Conservation (phyloP, 805 yeast species). For the Phaffomyces thermotolerans region DNA sequence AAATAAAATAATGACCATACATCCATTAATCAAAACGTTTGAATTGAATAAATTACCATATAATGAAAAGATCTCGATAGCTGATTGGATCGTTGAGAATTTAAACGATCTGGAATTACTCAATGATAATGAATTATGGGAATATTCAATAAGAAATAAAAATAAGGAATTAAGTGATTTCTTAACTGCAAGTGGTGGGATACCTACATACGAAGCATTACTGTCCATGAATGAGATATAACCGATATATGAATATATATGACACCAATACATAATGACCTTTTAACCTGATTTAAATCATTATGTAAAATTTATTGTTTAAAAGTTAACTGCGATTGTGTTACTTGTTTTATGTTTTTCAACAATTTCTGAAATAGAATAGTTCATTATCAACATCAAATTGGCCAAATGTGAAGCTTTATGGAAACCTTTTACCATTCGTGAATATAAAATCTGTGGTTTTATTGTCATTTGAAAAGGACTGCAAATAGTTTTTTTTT, state of each 20-base stretch:
- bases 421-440: too few species aligned
- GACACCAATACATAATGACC: neutral
- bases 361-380: too few species aligned
- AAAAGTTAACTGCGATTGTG: too few species aligned
- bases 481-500: too few species aligned
- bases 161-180: slow-evolving; percentile 8
- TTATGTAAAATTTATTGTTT: too few species aligned
- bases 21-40: slow-evolving; percentile 16
- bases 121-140: slow-evolving; percentile 18
- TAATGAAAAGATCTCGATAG: neutral
- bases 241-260: neutral
- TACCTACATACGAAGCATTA: slow-evolving; percentile 15
- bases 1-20: slow-evolving; percentile 1
- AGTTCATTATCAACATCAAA: too few species aligned
- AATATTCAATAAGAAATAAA: slow-evolving; percentile 5
- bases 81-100: slow-evolving; percentile 15
- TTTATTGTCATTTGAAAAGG: too few species aligned
- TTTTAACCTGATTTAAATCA: neutral
- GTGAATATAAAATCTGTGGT: too few species aligned
- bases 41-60: neutral
- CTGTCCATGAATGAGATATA: neutral
- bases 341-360: too few species aligned
- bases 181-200: slow-evolving; percentile 17
- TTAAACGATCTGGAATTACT: slow-evolving; percentile 4
- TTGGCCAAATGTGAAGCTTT: too few species aligned